Conservation (phyloP, 2,329 filamentous ascomycete species). For the Fusarium protoensiforme region DNA sequence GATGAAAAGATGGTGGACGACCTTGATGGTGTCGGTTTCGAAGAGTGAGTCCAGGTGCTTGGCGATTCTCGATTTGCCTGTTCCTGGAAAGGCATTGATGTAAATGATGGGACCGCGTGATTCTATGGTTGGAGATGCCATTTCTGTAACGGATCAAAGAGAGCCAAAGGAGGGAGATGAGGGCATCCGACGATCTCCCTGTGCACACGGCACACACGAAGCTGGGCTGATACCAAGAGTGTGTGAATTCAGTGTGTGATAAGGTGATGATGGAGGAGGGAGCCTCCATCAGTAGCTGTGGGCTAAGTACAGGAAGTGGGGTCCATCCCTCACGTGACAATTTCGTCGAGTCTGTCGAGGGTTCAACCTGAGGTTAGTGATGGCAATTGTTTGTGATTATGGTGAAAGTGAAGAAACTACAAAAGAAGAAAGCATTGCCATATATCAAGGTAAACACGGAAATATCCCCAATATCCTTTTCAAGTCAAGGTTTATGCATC, state of each 20-base stretch:
- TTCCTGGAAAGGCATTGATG: not conserved
- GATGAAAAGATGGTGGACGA: not conserved
- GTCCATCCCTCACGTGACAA: no score
- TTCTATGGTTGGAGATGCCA: not conserved
- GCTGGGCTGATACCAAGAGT: no score
- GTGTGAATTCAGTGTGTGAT: no score
- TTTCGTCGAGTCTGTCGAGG: not conserved
- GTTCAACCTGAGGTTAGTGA: not conserved
- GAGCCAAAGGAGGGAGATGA: no score
- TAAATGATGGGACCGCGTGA: not conserved
- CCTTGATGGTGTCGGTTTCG: not conserved
- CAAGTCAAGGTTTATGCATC: not conserved
- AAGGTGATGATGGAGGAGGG: no score
- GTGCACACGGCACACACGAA: no score
- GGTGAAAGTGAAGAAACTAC: not conserved
- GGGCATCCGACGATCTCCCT: no score
- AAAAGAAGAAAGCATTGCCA: not conserved
- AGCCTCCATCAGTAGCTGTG: no score
- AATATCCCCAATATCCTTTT: not conserved
- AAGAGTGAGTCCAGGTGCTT: not conserved
- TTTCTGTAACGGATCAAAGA: no score
- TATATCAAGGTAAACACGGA: not conserved
- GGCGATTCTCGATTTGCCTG: not conserved
- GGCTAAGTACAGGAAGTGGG: no score
- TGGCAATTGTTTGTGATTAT: not conserved